These are phyloP conservation scores for Aspergillus proliferans DNA, from an alignment of 2,329 filamentous ascomycete genomes.

Conservation along the genomic window DNA sequence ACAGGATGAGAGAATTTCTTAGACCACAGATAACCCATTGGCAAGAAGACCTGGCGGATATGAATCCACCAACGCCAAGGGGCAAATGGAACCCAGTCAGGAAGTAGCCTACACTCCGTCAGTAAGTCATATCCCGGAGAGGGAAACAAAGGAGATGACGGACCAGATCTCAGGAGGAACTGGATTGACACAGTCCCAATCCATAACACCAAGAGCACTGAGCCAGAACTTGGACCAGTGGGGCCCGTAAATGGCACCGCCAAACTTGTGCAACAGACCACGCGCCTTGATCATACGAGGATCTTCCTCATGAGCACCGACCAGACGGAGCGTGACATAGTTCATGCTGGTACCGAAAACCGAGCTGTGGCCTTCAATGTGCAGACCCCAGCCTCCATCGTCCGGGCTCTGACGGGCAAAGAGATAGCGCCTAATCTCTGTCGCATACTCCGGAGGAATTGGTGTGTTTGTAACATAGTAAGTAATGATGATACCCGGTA, in stretches of 20 bases:
- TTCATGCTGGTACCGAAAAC: constrained; percentile 88
- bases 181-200: constrained; percentile 93
- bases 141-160: constrained; percentile 10
- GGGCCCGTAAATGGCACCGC: constrained; percentile 74
- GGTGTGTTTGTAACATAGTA: constrained; percentile 88
- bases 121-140: constrained; percentile 2
- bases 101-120: constrained; percentile 53
- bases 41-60: constrained; percentile 90
- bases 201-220: constrained; percentile 69
- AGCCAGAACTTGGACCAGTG: constrained; percentile 99
- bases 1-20: constrained; percentile 71
- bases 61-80: constrained; percentile 98
- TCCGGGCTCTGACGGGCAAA: constrained; percentile 75
- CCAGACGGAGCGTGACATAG: constrained; percentile 71
- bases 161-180: constrained; percentile 87
- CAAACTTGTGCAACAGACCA: constrained; percentile 72
- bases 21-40: constrained; percentile 87
- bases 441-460: constrained; percentile 70
- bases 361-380: constrained; percentile 88
- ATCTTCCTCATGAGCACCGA: constrained; percentile 79
- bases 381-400: constrained; percentile 95
- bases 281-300: constrained; percentile 80
- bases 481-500: constrained; percentile 76
- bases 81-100: constrained; percentile 82
- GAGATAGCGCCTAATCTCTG: constrained; percentile 88